These are phyloP conservation scores for Lecanicillium sp. DNA, from an alignment of 2,329 filamentous ascomycete species.

Conservation along the genomic window DNA sequence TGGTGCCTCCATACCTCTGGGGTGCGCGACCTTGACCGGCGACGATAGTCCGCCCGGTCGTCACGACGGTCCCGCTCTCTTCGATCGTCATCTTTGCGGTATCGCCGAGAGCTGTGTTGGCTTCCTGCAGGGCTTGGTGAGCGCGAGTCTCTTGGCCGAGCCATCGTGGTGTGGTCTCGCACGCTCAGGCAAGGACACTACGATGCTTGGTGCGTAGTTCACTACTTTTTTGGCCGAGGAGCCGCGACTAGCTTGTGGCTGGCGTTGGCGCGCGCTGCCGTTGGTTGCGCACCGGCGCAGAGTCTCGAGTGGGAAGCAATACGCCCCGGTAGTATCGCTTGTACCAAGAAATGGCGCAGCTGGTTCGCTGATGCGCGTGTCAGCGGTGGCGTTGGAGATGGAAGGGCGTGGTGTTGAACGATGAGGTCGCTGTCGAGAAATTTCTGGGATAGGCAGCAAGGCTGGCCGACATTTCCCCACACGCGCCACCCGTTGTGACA, in stretches of 20 bases:
- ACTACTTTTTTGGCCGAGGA: constrained; percentile 23
- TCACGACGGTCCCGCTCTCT: constrained; percentile 44
- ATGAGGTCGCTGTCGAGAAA: too few relatives aligned
- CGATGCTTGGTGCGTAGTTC: constrained; percentile 9
- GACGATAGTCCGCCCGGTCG: constrained; percentile 41
- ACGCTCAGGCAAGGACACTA: constrained; percentile 26
- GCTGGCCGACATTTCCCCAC: too few relatives aligned
- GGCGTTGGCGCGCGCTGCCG: too few relatives aligned
- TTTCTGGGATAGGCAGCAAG: too few relatives aligned
- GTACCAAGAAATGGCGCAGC: background rate
- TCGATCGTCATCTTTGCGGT: constrained; percentile 52
- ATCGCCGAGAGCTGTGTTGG: constrained; percentile 65
- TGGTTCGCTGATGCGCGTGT: constrained; percentile 9
- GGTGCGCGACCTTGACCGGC: constrained; percentile 54
- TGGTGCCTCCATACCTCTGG: constrained; percentile 45
- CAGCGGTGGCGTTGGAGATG: too few relatives aligned
- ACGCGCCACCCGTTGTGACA: too few relatives aligned
- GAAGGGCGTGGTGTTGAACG: too few relatives aligned
- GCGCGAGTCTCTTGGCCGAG: constrained; percentile 62
- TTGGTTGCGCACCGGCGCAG: too few relatives aligned
- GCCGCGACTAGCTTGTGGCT: too few relatives aligned
- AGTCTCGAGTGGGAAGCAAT: too few relatives aligned
- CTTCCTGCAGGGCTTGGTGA: constrained; percentile 93
- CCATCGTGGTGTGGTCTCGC: constrained; percentile 38
- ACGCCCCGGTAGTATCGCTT: too few relatives aligned